Conservation (phyloP, 306 rosid species). For the Spatholobus suberectus region DNA sequence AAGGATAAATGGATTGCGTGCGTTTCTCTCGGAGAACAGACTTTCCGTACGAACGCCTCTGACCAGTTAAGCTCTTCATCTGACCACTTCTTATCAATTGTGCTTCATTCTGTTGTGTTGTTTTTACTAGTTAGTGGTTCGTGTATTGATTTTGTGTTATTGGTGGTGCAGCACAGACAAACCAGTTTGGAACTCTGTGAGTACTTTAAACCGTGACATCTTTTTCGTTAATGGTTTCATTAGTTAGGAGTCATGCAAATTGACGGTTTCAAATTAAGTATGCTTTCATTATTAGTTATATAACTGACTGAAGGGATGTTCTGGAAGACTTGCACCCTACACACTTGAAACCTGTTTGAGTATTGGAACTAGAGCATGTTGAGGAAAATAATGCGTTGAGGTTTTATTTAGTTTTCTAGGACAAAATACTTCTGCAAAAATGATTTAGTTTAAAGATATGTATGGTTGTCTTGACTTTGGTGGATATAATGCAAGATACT, state of each 20-base stretch:
- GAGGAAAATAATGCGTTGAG: not conserved
- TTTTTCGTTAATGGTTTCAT: not conserved
- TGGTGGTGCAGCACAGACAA: constrained; percentile 77
- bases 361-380: not conserved
- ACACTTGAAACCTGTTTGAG: not conserved
- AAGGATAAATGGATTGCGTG: constrained; percentile 97
- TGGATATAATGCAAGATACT: not conserved
- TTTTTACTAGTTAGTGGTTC: not conserved
- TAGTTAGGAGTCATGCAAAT: not conserved
- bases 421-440: not conserved
- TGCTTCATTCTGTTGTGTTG: not conserved
- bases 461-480: not conserved
- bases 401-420: not conserved
- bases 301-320: not conserved
- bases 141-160: constrained; percentile 48
- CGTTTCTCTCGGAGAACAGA: constrained; percentile 87
- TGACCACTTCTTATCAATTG: not conserved
- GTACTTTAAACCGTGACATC: constrained; percentile 47
- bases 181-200: constrained; percentile 93
- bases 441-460: not conserved
- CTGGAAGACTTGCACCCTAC: not conserved
- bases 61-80: constrained; percentile 58
- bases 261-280: not conserved
- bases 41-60: constrained; percentile 81
- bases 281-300: not conserved